Percentiles rank a stretch among this genome's conserved stretches.
Conservation (phyloP, 352 stramenopile genomes). For the Pythium brachiatum region DNA sequence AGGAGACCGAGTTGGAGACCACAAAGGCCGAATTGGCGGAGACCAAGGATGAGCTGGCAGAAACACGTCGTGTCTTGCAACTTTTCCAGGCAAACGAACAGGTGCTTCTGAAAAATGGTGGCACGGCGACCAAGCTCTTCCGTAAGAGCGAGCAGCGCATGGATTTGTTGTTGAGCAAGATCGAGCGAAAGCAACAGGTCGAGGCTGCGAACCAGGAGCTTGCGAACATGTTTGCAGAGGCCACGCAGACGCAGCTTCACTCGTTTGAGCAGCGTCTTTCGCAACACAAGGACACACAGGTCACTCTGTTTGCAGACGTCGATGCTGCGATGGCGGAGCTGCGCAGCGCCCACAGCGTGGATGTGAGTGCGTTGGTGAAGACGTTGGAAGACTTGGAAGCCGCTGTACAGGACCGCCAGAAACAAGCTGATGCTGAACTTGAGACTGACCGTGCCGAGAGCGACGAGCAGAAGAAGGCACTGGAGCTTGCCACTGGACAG, state of each 20-base stretch:
- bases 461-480: slow-evolving; percentile 11
- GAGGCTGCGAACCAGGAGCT: slow-evolving; percentile 52
- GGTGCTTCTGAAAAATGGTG: slow-evolving; percentile 50
- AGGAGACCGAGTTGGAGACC: slow-evolving; percentile 21
- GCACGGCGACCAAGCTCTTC: slow-evolving; percentile 50
- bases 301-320: slow-evolving; percentile 42
- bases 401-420: slow-evolving; percentile 13
- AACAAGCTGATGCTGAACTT: slow-evolving; percentile 6
- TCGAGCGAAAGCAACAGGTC: slow-evolving; percentile 48
- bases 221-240: slow-evolving; percentile 39
- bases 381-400: slow-evolving; percentile 32
- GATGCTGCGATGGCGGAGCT: slow-evolving; percentile 44
- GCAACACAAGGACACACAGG: slow-evolving; percentile 53
- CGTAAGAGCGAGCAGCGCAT: slow-evolving; percentile 51
- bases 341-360: slow-evolving; percentile 37
- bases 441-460: slow-evolving; percentile 5
- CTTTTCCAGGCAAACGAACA: slow-evolving; percentile 59
- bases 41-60: slow-evolving; percentile 39
- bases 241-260: slow-evolving; percentile 41
- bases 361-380: slow-evolving; percentile 23
- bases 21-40: slow-evolving; percentile 40
- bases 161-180: slow-evolving; percentile 49
- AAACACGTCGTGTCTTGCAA: slow-evolving; percentile 36
- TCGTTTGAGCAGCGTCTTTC: slow-evolving; percentile 43
- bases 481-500: background rate